These are phyloP conservation scores for Sideroxylon spinosum DNA, from an alignment of 179 eudicot species.

Conservation along the genomic window DNA sequence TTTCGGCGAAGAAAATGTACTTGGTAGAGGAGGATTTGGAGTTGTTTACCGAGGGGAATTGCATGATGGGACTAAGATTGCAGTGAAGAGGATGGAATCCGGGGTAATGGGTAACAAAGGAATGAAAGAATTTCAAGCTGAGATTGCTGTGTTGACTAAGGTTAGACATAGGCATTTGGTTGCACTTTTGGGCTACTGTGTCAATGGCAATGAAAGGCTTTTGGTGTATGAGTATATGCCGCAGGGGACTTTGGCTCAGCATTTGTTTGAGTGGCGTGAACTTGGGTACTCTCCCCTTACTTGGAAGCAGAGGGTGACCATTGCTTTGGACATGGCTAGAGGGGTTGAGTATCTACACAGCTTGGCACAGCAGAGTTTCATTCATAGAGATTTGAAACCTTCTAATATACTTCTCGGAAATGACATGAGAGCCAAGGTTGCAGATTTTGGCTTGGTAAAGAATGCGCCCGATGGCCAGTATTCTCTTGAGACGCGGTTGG, in stretches of 20 bases:
- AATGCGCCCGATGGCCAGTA: conserved; percentile 65
- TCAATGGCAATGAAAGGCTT: conserved; percentile 52
- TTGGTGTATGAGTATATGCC: conserved; percentile 68
- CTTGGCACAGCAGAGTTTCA: conserved; percentile 64
- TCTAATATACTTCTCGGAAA: conserved; percentile 59
- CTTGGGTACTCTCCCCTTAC: conserved; percentile 39
- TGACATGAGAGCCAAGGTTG: conserved; percentile 69
- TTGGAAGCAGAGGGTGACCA: conserved; percentile 60
- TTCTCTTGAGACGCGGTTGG: conserved; percentile 61
- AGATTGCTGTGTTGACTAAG: conserved; percentile 56
- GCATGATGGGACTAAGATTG: conserved; percentile 63
- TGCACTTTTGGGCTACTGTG: conserved; percentile 53
- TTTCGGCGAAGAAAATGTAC: conserved; percentile 44
- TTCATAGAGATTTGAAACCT: conserved; percentile 62
- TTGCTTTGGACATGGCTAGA: conserved; percentile 65
- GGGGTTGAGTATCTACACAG: conserved; percentile 70
- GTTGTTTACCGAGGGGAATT: conserved; percentile 56
- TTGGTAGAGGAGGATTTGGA: conserved; percentile 72
- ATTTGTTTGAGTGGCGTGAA: conserved; percentile 49
- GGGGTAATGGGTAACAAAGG: conserved; percentile 53
- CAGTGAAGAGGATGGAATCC: conserved; percentile 66
- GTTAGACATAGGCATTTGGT: conserved; percentile 69
- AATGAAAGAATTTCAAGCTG: conserved; percentile 64
- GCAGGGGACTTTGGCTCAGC: conserved; percentile 54
- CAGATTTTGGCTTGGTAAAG: conserved; percentile 71